Evolutionary conservation across 75 land plant species (phyloP), one percentile per base, ranked within the genome.

Genomic region (Picea sitchensis): DNA sequence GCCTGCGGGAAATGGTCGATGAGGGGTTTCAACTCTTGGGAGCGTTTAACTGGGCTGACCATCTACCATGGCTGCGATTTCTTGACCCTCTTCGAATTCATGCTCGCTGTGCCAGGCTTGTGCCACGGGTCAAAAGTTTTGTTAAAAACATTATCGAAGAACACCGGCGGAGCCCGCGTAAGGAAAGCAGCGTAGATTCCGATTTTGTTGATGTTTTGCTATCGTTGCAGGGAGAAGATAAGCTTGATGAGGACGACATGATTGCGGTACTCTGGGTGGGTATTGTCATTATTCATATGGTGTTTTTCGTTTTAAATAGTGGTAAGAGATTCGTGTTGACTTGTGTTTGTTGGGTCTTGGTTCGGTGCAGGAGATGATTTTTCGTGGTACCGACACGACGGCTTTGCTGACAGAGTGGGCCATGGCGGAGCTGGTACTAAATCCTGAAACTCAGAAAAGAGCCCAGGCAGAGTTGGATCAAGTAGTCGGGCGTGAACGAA

Each of bases 151-250:
- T 96, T 57, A 84, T 96, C 71, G 81, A 81, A 2, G 87, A 90
- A 76, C 92, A 87, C 78, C 83, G 89, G 1, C 31, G 3, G 30
- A 34, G 75, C 38, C 17, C 8, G 14, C 30, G 36, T 12, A 23
- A 36, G 18, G 30, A 12, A 7, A 31, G 12, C 32, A 18, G 7
- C 23, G n/a, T 21, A 0, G 73, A 38, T 34, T 69, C 73, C 17
- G 96, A 94, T 61, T 92, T 94, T 74, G 96, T 94, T 36, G 96
- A 94, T 57, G 91, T 90, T 58, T 74, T 94, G 58, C 87, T 94
- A 2, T 83, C 84, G 18, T 80, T 93, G 13, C 81, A 82, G 2
- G 90, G 86, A 17, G 88, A 86, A 2, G 88, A 90, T 76, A 87
- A 87, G 86, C 88, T 94, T 3, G 47, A 76, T 4, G 94, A 92